These are phyloP conservation scores for Anisogramma anomala DNA, from an alignment of 2,329 filamentous ascomycete genomes.

Conservation along the genomic window DNA sequence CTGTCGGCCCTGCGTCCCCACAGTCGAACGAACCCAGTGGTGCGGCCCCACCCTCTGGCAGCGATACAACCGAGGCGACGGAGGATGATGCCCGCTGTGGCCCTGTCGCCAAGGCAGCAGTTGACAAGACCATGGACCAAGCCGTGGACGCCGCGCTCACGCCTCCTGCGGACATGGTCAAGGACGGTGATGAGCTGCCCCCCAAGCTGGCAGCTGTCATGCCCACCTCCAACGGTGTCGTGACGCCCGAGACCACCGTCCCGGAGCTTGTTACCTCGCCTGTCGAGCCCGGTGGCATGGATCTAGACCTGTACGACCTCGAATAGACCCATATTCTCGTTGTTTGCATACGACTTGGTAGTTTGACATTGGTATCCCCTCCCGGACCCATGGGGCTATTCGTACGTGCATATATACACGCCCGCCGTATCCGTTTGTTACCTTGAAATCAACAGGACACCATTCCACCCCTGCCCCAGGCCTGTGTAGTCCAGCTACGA, in stretches of 20 bases:
- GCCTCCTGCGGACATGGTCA: constrained; percentile 6
- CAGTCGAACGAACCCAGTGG: neutral
- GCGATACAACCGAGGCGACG: neutral
- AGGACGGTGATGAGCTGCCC: constrained; percentile 3
- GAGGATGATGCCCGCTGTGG: neutral
- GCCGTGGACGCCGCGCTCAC: constrained; percentile 11
- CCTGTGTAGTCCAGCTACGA: too few species aligned
- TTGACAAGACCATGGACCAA: constrained; percentile 8
- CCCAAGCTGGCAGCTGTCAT: neutral
- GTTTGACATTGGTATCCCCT: too few species aligned
- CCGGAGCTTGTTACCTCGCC: neutral
- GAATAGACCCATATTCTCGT: neutral
- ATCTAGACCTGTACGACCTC: neutral
- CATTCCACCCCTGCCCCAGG: too few species aligned
- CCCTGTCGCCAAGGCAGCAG: neutral
- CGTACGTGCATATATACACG: too few species aligned
- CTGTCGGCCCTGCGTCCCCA: neutral
- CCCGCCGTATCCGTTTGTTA: too few species aligned
- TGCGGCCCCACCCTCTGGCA: neutral
- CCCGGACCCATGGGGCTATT: too few species aligned
- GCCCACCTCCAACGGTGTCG: constrained; percentile 1
- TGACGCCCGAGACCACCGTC: constrained; percentile 7
- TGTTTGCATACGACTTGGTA: neutral
- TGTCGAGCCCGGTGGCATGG: constrained; percentile 3
- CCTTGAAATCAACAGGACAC: too few species aligned